These are phyloP conservation scores for Larix kaempferi DNA, from an alignment of 75 land plant species.

Conservation along the genomic window DNA sequence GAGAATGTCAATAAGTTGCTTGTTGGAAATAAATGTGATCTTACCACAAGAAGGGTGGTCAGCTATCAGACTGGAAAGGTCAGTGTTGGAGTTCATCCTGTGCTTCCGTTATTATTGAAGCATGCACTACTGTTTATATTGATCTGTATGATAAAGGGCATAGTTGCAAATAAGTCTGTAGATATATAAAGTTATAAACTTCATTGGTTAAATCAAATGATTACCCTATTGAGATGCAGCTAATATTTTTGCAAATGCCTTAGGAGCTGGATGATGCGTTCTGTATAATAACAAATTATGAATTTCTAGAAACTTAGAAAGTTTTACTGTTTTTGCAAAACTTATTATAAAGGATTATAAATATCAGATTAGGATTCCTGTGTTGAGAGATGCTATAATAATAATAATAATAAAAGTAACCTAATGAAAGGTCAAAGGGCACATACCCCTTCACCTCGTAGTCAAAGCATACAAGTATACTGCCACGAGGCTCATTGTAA, in stretches of 20 bases:
- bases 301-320: too few relatives aligned
- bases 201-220: not conserved
- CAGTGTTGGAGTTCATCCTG: not conserved
- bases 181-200: not conserved
- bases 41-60: constrained; percentile 58
- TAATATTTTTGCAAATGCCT: not conserved
- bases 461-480: too few relatives aligned
- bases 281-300: too few relatives aligned
- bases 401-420: too few relatives aligned
- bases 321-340: too few relatives aligned
- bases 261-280: not conserved
- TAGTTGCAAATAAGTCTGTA: not conserved
- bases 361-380: too few relatives aligned
- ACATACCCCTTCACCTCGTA: too few relatives aligned
- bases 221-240: not conserved
- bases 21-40: constrained; percentile 67
- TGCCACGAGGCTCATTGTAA: too few relatives aligned
- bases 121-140: too few relatives aligned
- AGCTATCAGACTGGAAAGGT: constrained; percentile 75
- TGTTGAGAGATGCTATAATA: too few relatives aligned
- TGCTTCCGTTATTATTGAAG: not conserved
- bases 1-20: constrained; percentile 65
- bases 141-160: not conserved
- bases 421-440: too few relatives aligned
- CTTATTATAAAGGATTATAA: too few relatives aligned